Evolutionary conservation across 2,329 filamentous ascomycete species (phyloP), one percentile per base, ranked within the genome.

Genomic region (Colletotrichum acutatum): DNA sequence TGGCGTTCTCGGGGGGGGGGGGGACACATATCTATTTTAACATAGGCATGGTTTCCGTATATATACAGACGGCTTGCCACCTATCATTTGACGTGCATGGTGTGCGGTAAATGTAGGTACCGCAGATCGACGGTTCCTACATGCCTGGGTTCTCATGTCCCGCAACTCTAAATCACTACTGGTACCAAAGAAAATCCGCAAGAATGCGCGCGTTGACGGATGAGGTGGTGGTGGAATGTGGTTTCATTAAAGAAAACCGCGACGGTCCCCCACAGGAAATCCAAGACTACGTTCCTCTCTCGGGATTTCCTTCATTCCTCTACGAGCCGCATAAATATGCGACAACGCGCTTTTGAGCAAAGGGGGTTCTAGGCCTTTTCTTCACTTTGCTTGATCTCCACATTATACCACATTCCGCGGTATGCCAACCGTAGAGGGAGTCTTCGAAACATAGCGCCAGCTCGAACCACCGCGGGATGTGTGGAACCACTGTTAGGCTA

Each of bases 91-190:
- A 72, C 66, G 58, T 60, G 66, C 71, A 70, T 72, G 60, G 66
- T 12, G 32, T 30, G 30, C 8, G 61, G 56, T 53, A 14, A 37
- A 11, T 19, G 16, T 6, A 16, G 37, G 34, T 32, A 28, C 66
- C 49, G 60, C 30, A 58, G 71, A 70, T 72, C 66, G 60, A 66
- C 60, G 60, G 66, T 60, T 70, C 60, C 37, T 58, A 14, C 60
- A 60, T 61, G 60, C 66, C 66, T 65, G 32, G 70, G 54, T 61
- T 60, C 53, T 54, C 34, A 34, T 61, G 60, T 65, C 66, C 71
- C 71, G 71, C 71, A 72, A 72, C 71, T 72, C 71, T 72, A 72
- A 63, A 64, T 34, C 42, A 5, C 28, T n/a, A 16, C 19, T 6
- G 11, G n/a, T n/a, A 26, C 52, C 24, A 14, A 14, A 52, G 28